These are phyloP conservation scores for Monascus ruber DNA, from an alignment of 2,329 filamentous ascomycete species.

Conservation along the genomic window DNA sequence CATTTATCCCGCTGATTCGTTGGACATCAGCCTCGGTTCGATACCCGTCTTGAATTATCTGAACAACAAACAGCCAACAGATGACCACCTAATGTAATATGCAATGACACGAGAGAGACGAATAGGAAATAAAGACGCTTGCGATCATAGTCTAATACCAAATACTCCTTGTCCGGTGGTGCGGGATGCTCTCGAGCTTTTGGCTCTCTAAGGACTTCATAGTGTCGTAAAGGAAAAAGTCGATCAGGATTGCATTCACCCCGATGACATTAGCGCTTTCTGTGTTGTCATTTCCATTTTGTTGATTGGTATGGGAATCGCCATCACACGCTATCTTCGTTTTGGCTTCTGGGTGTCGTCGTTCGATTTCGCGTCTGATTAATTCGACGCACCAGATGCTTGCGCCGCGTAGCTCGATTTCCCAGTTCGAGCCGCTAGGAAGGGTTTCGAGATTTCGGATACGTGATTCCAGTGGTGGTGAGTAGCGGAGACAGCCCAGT, in stretches of 20 bases:
- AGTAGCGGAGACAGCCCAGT: slow-evolving; percentile 73
- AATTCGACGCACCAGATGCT: slow-evolving; percentile 96
- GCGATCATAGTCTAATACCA: slow-evolving; percentile 56
- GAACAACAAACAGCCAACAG: too few relatives aligned
- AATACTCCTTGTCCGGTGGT: slow-evolving; percentile 84
- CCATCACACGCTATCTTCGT: slow-evolving; percentile 4
- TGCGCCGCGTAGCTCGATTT: slow-evolving; percentile 80
- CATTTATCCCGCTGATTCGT: too few relatives aligned
- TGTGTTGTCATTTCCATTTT: slow-evolving; percentile 4
- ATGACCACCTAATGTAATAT: too few relatives aligned
- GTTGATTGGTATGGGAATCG: slow-evolving; percentile 3
- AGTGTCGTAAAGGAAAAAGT: slow-evolving; percentile 93
- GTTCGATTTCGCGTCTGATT: slow-evolving; percentile 67
- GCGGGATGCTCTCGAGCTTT: slow-evolving; percentile 50
- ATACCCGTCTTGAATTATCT: too few relatives aligned
- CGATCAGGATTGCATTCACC: slow-evolving; percentile 82
- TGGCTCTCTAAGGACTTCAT: slow-evolving; percentile 71
- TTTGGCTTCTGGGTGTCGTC: slow-evolving; percentile 56
- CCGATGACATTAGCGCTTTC: slow-evolving; percentile 26
- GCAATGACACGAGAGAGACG: too few relatives aligned
- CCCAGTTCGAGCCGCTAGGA: slow-evolving; percentile 62
- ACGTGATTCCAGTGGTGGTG: slow-evolving; percentile 61
- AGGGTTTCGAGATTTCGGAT: slow-evolving; percentile 57
- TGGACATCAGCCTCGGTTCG: too few relatives aligned
- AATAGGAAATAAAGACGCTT: too few relatives aligned